Percentiles rank a stretch among this genome's conserved stretches.
These are phyloP conservation scores for Backusella australiensis DNA, from an alignment of 192 early-diverging fungal species.

Conservation along the genomic window DNA sequence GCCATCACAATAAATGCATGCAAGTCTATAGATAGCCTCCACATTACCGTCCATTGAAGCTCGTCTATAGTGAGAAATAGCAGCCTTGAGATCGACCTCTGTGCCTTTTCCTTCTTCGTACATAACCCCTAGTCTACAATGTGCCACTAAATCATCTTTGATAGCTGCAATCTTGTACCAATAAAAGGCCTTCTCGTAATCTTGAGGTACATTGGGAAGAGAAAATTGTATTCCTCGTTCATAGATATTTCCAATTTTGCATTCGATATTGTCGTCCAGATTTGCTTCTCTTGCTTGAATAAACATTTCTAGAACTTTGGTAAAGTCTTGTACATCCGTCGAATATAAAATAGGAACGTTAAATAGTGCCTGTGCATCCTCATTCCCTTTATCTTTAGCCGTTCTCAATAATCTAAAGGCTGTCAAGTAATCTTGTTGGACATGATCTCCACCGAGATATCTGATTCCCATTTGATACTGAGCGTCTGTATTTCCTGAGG, in stretches of 20 bases:
- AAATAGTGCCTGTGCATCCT: background rate
- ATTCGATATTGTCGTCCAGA: background rate
- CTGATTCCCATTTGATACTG: background rate
- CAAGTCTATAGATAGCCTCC: background rate
- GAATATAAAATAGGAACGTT: background rate
- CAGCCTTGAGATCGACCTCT: background rate
- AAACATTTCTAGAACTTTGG: background rate
- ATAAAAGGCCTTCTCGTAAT: background rate
- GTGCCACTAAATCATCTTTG: background rate
- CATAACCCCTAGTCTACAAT: background rate
- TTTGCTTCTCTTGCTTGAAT: background rate
- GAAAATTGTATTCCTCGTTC: background rate
- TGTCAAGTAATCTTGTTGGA: background rate
- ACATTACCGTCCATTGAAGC: background rate
- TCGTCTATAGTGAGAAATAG: background rate
- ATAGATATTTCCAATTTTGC: background rate
- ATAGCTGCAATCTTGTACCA: background rate
- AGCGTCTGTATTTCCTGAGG: background rate
- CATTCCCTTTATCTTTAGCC: background rate
- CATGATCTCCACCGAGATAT: background rate
- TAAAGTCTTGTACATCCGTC: background rate
- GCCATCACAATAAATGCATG: background rate
- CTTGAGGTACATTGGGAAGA: background rate
- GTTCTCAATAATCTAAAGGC: background rate
- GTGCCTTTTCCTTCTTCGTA: background rate